Evolutionary conservation across 2,329 filamentous ascomycete genomes (phyloP), one percentile per base, ranked within the genome.

Genomic region (Colletotrichum liaoningense): DNA sequence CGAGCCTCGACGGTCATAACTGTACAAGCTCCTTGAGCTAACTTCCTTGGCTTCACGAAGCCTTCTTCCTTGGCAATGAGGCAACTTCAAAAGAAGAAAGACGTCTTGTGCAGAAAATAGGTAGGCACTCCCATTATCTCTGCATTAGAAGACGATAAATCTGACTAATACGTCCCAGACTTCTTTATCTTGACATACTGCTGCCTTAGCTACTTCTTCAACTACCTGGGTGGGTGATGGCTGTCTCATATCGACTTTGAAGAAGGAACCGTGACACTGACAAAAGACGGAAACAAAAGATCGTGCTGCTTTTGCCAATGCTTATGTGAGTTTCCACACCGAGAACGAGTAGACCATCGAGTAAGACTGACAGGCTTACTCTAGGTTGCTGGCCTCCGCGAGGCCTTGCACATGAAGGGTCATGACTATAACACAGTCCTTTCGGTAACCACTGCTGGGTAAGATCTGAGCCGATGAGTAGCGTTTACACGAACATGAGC

Each of bases 351-450:
- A 8, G 4, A 5, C 16, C 28, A 1, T 19, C 1, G 24, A 19
- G 1, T 7, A 9, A 12, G 6, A 16, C 56, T 68, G 14, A 68
- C 30, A 33, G 0, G 19, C 14, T 14, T 2, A 1, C 46, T 0
- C 26, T n/a, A 75, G 72, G 67, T 92, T 16, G 90, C 89, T 6
- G 89, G 89, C 0, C 81, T 92, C 6, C 86, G 89, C 64, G 84
- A 84, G 42, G 89, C 91, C 56, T 84, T 93, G 5, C 76, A 83
- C 0, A 79, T 93, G 54, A 80, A 77, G 5, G 87, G 87, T 24
- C 89, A 91, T 75, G 90, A 92, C 75, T 93, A 92, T 82, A 93
- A 93, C 72, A 80, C 82, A 8, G 84, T 92, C 0, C 84, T 93
- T 1, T 90, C 89, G 4, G 78, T 89, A 64, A 75, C 74, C 1